phyloP scores from a whole-genome alignment of 2,329 filamentous ascomycete genomes.

The Alternaria gansuensis region DNA sequence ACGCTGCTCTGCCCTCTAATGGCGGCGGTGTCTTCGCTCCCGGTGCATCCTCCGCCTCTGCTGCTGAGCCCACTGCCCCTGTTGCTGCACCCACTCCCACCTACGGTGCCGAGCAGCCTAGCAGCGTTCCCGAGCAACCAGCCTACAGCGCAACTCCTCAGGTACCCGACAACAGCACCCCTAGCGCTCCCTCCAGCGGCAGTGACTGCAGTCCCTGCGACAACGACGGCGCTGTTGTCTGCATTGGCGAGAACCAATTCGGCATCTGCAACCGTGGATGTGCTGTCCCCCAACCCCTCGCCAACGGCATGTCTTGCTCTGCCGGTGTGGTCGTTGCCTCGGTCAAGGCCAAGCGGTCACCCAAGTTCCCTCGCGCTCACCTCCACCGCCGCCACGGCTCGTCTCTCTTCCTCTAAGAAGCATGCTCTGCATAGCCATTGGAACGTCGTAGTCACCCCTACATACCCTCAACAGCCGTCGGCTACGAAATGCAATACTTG shows the following conservation, averaged over 20 bases:
- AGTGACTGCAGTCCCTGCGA: slow-evolving; percentile 50
- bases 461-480: slow-evolving; percentile 18
- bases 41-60: slow-evolving; percentile 43
- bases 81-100: slow-evolving; percentile 6
- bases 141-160: slow-evolving; percentile 6
- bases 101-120: slow-evolving; percentile 19
- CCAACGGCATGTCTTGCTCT: slow-evolving; percentile 55
- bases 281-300: slow-evolving; percentile 53
- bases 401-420: slow-evolving; percentile 33
- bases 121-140: slow-evolving; percentile 19
- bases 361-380: slow-evolving; percentile 39
- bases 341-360: slow-evolving; percentile 24
- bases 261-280: slow-evolving; percentile 58
- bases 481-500: slow-evolving; percentile 33
- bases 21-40: slow-evolving; percentile 40
- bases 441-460: slow-evolving; percentile 9
- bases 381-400: slow-evolving; percentile 44
- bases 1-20: slow-evolving; percentile 20
- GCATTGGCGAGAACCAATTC: slow-evolving; percentile 55
- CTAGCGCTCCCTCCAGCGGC: slow-evolving; percentile 19
- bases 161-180: slow-evolving; percentile 21
- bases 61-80: slow-evolving; percentile 11
- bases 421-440: slow-evolving; percentile 7
- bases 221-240: slow-evolving; percentile 55
- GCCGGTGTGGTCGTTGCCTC: slow-evolving; percentile 40